Base-by-base conservation (phyloP, 2,329 filamentous ascomycete species). In the Fusarium odoratissimum region DNA sequence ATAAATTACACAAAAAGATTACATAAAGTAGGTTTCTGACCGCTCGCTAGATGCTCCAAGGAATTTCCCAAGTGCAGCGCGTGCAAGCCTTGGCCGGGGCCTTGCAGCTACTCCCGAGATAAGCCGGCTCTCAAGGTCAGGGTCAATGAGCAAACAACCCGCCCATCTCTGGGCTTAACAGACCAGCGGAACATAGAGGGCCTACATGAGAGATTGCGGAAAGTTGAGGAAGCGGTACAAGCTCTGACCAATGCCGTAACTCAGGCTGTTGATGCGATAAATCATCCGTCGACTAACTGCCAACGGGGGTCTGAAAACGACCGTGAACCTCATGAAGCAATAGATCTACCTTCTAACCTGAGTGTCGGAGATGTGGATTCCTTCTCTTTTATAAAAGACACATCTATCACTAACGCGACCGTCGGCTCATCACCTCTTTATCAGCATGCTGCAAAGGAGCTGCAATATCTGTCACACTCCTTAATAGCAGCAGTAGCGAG, bases 31-130 rank as follows among this genome's bases (percentile, higher is more conserved):
- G 10, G 10, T 38, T 38, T 2, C 21, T 28, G 28, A 21, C 10
- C 33, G 17, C 6, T 7, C 8, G 1, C 8, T 33, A 67, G 60
- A 52, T 67, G 64, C 35, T 64, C 64, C 0, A 67, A 31, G 12
- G 60, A 67, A 16, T 16, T 67, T 10, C 64, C 64, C 1, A 64
- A 67, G 14, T 67, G 64, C 12, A 57, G 23, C 9, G 60, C 45
- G 5, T 67, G 64, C 23, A 46, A 35, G 9, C 49, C 60, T 17
- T 67, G 64, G 64, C 64, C 64, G 2, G 44, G 60, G 1, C 23
- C 51, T 12, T 67, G 64, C 17, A 48, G 25, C 23, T 67, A 67
- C 25, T 64, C 64, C 1, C 45, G 64, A 16, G 64, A 67, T 10
- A 40, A 11, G 12, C 28, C 37, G 7, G 30, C 21, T 10, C 12